These are phyloP conservation scores for Plasmodium berghei DNA, from an alignment of 169 alveolate genomes.

Conservation along the genomic window DNA sequence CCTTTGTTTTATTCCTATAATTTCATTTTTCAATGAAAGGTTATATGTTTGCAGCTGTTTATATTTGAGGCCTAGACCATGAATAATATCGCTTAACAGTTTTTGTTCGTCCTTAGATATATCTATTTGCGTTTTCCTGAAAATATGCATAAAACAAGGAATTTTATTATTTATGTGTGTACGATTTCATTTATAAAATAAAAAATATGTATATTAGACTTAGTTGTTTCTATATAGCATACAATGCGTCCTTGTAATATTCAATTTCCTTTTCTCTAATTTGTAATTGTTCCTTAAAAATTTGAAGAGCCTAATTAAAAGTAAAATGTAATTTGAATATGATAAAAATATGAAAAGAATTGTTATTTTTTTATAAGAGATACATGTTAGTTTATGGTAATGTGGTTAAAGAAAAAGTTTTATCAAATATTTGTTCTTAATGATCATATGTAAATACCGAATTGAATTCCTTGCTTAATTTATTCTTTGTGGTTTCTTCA, in stretches of 20 bases:
- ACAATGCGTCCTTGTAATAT: constrained; percentile 72
- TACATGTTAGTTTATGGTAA: too few species aligned
- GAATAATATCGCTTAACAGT: constrained; percentile 65
- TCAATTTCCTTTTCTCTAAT: constrained; percentile 77
- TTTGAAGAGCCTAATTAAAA: constrained; percentile 63
- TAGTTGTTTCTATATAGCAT: background rate
- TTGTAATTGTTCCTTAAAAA: constrained; percentile 69
- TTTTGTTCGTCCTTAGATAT: constrained; percentile 68
- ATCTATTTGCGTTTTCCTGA: constrained; percentile 67
- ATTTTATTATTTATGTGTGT: too few species aligned
- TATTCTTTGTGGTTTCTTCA: constrained; percentile 73
- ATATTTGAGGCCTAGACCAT: constrained; percentile 61
- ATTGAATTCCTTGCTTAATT: constrained; percentile 76
- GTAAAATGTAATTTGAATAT: background rate
- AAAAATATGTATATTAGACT: too few species aligned
- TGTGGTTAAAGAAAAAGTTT: too few species aligned
- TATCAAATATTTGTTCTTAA: background rate
- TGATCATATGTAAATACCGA: constrained; percentile 18
- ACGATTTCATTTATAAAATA: too few species aligned
- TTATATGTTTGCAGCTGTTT: constrained; percentile 75
- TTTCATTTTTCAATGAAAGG: constrained; percentile 64
- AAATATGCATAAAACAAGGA: background rate
- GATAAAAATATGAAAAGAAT: too few species aligned
- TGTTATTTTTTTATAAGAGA: too few species aligned
- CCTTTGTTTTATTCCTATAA: constrained; percentile 73